Evolutionary conservation across 2,329 filamentous ascomycete genomes (phyloP).

Genomic region (Amphichorda felina): DNA sequence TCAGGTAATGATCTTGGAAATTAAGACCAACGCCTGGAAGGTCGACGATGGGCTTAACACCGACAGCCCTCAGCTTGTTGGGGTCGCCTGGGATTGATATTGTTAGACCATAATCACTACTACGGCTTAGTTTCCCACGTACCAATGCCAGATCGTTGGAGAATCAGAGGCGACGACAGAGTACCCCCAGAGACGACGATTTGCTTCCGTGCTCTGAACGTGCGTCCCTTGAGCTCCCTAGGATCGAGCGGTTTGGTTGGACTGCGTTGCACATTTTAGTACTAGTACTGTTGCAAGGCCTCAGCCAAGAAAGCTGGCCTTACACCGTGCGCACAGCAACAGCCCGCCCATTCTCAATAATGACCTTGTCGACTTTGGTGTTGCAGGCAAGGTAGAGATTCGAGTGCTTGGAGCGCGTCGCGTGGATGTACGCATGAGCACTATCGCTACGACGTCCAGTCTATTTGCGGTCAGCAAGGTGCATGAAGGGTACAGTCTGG

Average conservation of each 20-base stretch:
- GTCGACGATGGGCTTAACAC: constrained; percentile 57
- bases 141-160: constrained; percentile 60
- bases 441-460: constrained; percentile 61
- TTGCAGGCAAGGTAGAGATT: constrained; percentile 65
- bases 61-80: constrained; percentile 55
- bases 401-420: constrained; percentile 55
- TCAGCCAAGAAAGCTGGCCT: too few relatives aligned
- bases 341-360: constrained; percentile 60
- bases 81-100: constrained; percentile 42
- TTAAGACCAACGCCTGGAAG: constrained; percentile 64
- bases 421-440: constrained; percentile 68
- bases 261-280: too few relatives aligned
- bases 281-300: too few relatives aligned
- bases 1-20: constrained; percentile 68
- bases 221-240: constrained; percentile 33
- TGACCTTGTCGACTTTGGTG: constrained; percentile 67
- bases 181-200: constrained; percentile 65
- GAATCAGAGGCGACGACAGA: constrained; percentile 60
- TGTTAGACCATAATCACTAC: not conserved
- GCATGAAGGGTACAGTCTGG: too few relatives aligned
- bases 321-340: constrained; percentile 57
- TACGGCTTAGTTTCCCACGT: not conserved
- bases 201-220: constrained; percentile 59
- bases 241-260: constrained; percentile 56
- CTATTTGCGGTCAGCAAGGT: constrained; percentile 26